Evolutionary conservation across 306 rosid genomes (phyloP), one percentile per base, ranked within the genome.

Genomic region (Aeschynomene evenia): DNA sequence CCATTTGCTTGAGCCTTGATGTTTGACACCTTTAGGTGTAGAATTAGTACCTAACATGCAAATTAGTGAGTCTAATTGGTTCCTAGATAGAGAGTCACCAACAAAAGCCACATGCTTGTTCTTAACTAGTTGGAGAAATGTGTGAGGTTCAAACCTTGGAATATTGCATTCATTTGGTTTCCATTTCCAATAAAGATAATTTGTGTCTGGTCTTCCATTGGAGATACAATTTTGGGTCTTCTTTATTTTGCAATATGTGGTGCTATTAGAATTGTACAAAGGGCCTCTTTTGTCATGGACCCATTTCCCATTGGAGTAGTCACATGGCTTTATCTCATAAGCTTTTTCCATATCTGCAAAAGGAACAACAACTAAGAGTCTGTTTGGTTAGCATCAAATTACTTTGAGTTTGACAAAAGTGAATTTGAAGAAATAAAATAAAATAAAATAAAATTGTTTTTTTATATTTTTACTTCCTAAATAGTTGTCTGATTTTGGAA

Each of bases 51-150:
- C 48, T 7, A 91, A 15, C 87, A 86, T 43, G 63, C 97, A 91
- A 22, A 91, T 82, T 52, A 91, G 92, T 2, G 97, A 91, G 63
- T 88, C 92, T 13, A 86, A 5, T 68, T 91, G 97, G 82, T 91
- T 91, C 57, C 90, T 91, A 19, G 92, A 87, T 58, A 91, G 39
- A 66, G 97, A 91, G 51, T 91, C 97, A 0, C 97, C 95, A 0
- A 91, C 87, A 80, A 91, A 88, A 9, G 95, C 89, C 37, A 91
- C 8, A 22, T 86, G 87, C 54, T 79, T 86, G 85, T 85, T 83
- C 2, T 46, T 71, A 14, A 84, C 23, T 37, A 88, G 79, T 46
- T 68, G 63, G 46, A 91, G 88, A 34, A 88, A 88, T 62, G 81
- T 74, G 29, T 21, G 45, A 21, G 97, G 95, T 28, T 91, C 85